phyloP scores from a whole-genome alignment of 345 rosid species.

The Melaleuca quinquenervia region DNA sequence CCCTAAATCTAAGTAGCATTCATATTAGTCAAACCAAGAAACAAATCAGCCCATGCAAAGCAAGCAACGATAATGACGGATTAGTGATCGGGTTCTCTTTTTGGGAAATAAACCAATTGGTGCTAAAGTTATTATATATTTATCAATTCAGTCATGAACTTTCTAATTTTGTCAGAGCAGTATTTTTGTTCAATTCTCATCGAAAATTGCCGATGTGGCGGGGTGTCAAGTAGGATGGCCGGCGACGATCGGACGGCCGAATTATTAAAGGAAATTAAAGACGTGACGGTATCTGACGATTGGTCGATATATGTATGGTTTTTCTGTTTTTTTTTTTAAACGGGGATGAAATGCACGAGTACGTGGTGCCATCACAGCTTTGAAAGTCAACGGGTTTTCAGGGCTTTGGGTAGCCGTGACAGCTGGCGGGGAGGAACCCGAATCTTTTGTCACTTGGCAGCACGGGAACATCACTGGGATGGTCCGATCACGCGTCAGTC shows the following conservation, averaged over 20 bases:
- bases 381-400: background rate
- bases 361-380: background rate
- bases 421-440: background rate
- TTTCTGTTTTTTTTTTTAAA: background rate
- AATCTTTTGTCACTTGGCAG: no score
- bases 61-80: background rate
- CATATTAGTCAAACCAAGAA: background rate
- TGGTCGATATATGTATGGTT: background rate
- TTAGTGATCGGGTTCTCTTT: background rate
- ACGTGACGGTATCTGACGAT: background rate
- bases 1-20: background rate
- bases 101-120: background rate
- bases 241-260: accelerated
- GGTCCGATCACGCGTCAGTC: background rate
- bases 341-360: background rate
- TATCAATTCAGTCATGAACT: no score
- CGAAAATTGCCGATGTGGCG: accelerated
- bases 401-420: background rate
- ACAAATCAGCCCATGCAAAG: background rate
- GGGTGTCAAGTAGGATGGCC: background rate
- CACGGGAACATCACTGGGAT: background rate
- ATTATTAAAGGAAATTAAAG: background rate
- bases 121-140: background rate
- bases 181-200: accelerated
- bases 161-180: no score